phyloP scores from a whole-genome alignment of 179 eudicot species.

The Silene vulgaris region DNA sequence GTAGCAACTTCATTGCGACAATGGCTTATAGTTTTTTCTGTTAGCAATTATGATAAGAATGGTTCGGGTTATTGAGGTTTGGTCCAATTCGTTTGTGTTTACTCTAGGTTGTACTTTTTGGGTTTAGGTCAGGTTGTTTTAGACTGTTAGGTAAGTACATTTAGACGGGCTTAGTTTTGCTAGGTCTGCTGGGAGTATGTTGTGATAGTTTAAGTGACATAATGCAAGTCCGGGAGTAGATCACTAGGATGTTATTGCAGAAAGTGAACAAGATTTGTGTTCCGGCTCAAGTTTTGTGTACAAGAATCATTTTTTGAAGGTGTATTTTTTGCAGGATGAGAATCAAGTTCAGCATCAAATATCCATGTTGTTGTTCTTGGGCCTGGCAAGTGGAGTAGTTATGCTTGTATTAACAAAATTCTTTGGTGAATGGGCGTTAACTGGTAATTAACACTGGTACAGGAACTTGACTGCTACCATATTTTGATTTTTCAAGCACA shows the following conservation, averaged over 20 bases:
- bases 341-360: conserved; percentile 84
- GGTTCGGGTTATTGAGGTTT: no score
- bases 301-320: not conserved
- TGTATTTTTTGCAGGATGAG: conserved; percentile 55
- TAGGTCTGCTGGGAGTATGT: no score
- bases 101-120: no score
- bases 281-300: not conserved
- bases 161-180: no score
- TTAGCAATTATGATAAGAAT: no score
- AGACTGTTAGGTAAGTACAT: no score
- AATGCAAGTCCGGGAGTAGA: not conserved
- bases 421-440: conserved; percentile 62
- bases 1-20: no score
- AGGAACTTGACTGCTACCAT: conserved; percentile 22
- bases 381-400: conserved; percentile 59
- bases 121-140: no score
- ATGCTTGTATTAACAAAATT: conserved; percentile 64
- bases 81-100: no score
- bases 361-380: conserved; percentile 75
- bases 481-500: conserved; percentile 3
- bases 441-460: conserved; percentile 51
- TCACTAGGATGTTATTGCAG: not conserved
- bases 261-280: not conserved
- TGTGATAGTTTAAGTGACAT: no score
- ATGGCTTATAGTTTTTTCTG: no score